phyloP scores from a whole-genome alignment of 345 rosid genomes.

The Litchi chinensis region DNA sequence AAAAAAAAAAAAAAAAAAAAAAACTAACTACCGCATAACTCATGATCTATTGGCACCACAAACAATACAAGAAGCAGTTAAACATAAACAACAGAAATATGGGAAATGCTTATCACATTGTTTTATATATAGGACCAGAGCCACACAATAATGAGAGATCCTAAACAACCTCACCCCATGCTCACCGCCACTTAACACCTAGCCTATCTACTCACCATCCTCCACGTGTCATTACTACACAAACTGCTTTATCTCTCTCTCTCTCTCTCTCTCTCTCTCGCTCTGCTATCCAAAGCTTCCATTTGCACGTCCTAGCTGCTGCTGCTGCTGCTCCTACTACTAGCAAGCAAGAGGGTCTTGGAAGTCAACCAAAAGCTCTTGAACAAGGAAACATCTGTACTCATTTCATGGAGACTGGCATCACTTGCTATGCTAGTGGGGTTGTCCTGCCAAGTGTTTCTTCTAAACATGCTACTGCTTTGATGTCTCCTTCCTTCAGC shows the following conservation, averaged over 20 bases:
- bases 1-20: no score
- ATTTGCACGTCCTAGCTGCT: not conserved
- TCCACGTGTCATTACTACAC: slow-evolving; percentile 42
- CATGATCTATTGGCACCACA: not conserved
- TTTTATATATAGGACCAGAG: slow-evolving; percentile 19
- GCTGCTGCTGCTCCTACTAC: not conserved
- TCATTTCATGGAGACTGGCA: slow-evolving; percentile 64
- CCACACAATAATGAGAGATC: slow-evolving; percentile 50
- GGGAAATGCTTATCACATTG: slow-evolving; percentile 13
- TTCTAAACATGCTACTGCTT: slow-evolving; percentile 69
- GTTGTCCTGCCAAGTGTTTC: slow-evolving; percentile 62
- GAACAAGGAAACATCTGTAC: not conserved
- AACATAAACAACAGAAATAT: not conserved
- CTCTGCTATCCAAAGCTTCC: slow-evolving; percentile 29
- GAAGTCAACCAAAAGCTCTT: not conserved
- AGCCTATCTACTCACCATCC: slow-evolving; percentile 27
- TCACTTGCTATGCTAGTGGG: slow-evolving; percentile 69
- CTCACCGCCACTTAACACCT: slow-evolving; percentile 19
- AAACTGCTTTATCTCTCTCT: slow-evolving; percentile 31
- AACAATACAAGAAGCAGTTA: not conserved
- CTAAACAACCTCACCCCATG: slow-evolving; percentile 26
- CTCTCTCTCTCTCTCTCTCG: no score
- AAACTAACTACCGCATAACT: not conserved
- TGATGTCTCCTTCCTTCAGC: slow-evolving; percentile 61
- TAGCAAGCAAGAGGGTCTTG: not conserved